Conservation (phyloP, 345 rosid genomes). For the Eutrema heterophyllum region DNA sequence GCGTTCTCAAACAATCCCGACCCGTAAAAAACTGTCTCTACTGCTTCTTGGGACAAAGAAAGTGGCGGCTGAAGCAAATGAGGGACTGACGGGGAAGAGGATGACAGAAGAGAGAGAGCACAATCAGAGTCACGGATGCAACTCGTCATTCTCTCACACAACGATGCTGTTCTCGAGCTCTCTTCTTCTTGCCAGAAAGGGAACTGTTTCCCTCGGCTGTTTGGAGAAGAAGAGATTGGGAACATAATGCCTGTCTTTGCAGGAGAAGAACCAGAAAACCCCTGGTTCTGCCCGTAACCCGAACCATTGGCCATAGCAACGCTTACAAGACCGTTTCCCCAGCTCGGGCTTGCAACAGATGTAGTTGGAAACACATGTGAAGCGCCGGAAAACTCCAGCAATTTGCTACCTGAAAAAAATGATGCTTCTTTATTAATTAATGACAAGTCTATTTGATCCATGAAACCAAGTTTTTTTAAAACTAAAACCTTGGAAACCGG, state of each 20-base stretch:
- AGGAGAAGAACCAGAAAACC: conserved; percentile 7
- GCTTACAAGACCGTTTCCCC: conserved; percentile 36
- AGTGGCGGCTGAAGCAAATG: conserved; percentile 32
- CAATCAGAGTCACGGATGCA: conserved; percentile 52
- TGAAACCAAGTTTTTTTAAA: background rate
- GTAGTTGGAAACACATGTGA: conserved; percentile 50
- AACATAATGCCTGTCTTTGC: conserved; percentile 30
- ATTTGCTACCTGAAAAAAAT: conserved; percentile 40
- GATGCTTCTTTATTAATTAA: background rate
- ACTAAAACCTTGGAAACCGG: background rate
- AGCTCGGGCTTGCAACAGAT: conserved; percentile 33
- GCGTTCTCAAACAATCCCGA: conserved; percentile 38
- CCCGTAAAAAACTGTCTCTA: conserved; percentile 36
- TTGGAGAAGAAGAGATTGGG: conserved; percentile 39
- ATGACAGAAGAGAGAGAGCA: conserved; percentile 96
- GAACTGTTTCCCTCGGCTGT: conserved; percentile 40
- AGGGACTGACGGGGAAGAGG: conserved; percentile 30
- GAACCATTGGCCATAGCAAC: conserved; percentile 18
- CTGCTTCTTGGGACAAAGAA: conserved; percentile 29
- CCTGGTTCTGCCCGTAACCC: conserved; percentile 18
- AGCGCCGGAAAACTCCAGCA: conserved; percentile 38
- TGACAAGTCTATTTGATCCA: background rate
- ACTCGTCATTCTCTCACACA: conserved; percentile 46
- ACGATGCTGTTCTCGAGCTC: conserved; percentile 24
- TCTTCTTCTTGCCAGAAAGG: conserved; percentile 43